These are phyloP conservation scores for Dillenia suffruticosa DNA, from an alignment of 164 flowering plant species.

Conservation along the genomic window DNA sequence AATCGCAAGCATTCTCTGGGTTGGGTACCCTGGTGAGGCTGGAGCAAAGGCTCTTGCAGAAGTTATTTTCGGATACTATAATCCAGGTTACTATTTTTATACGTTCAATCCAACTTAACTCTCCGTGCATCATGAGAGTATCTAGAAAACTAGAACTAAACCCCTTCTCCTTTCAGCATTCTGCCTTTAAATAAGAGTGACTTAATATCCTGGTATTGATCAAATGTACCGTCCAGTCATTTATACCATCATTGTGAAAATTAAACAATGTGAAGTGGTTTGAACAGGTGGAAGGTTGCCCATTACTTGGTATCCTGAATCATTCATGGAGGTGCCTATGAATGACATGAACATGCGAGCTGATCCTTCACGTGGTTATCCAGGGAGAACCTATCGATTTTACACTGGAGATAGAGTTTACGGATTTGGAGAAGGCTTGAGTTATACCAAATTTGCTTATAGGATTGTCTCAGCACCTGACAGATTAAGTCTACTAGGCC, in stretches of 20 bases:
- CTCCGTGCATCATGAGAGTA: too few species aligned
- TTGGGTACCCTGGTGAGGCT: conserved; percentile 94
- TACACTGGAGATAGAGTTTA: conserved; percentile 64
- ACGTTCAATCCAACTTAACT: too few species aligned
- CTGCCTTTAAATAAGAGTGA: too few species aligned
- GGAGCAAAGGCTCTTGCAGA: conserved; percentile 84
- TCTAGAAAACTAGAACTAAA: too few species aligned
- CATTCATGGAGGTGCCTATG: conserved; percentile 78
- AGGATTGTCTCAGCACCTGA: conserved; percentile 51
- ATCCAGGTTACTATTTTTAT: conserved; percentile 62
- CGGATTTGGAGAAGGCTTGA: conserved; percentile 74
- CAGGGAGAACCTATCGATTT: conserved; percentile 89
- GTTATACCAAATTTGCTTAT: conserved; percentile 60
- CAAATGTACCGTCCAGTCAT: not conserved
- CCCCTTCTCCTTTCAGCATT: too few species aligned
- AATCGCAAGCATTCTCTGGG: conserved; percentile 84
- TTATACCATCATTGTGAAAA: not conserved
- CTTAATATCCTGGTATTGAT: too few species aligned
- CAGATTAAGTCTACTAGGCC: conserved; percentile 29
- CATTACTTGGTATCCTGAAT: conserved; percentile 93
- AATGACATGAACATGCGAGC: conserved; percentile 88
- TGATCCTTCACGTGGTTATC: conserved; percentile 64
- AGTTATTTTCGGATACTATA: conserved; percentile 68
- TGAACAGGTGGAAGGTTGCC: conserved; percentile 82
- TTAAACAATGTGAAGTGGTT: conserved; percentile 1